phyloP scores from a whole-genome alignment of 208 protist species.

The Wallacemonas sp. region DNA sequence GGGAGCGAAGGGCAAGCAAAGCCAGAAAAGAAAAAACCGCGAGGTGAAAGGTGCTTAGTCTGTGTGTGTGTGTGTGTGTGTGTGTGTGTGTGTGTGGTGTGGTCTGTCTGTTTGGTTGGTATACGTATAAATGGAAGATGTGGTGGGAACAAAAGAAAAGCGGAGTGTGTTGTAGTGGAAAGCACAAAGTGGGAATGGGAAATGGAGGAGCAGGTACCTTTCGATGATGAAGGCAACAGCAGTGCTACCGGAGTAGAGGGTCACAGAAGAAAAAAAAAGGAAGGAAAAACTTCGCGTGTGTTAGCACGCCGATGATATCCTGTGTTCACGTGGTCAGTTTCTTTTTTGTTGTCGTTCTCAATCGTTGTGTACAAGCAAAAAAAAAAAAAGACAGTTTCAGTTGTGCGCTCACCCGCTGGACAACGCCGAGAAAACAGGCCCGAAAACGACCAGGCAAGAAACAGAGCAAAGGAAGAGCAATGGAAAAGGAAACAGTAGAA shows the following conservation, averaged over 20 bases:
- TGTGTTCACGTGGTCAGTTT: neutral
- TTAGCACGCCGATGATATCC: too few species aligned
- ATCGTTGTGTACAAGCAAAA: slow-evolving; percentile 1
- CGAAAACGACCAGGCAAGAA: slow-evolving; percentile 17
- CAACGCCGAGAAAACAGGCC: slow-evolving; percentile 8
- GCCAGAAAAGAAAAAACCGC: neutral
- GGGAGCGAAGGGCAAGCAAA: neutral
- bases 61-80: neutral
- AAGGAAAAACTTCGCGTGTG: too few species aligned
- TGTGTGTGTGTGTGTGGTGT: neutral
- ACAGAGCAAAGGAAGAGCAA: neutral
- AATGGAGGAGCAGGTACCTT: too few species aligned
- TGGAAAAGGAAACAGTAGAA: slow-evolving; percentile 24
- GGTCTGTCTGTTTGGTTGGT: neutral
- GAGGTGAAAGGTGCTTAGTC: neutral
- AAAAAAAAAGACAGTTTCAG: slow-evolving; percentile 10
- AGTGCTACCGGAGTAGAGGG: too few species aligned
- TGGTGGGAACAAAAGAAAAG: too few species aligned
- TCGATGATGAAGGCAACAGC: too few species aligned
- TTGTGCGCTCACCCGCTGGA: neutral
- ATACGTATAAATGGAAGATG: too few species aligned
- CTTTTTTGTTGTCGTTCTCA: neutral
- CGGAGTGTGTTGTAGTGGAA: too few species aligned
- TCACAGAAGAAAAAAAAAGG: too few species aligned
- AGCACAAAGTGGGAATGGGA: too few species aligned